Conservation (phyloP, 441 rosid genomes). For the Pelargonium myrrhifolium region DNA sequence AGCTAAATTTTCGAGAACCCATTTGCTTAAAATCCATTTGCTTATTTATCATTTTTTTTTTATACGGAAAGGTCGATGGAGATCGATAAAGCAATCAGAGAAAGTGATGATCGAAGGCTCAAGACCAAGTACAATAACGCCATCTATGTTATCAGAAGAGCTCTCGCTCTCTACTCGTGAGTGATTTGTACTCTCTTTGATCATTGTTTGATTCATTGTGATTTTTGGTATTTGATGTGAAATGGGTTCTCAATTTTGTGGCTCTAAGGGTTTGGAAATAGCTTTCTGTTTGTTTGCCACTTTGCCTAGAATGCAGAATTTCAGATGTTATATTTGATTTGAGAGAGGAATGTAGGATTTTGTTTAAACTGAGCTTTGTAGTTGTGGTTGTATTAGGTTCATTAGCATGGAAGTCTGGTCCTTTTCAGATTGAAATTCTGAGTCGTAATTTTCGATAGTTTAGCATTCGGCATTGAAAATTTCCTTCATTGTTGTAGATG, state of each 20-base stretch:
- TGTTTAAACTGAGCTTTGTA: neutral
- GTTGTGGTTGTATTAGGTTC: too few species aligned
- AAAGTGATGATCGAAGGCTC: slow-evolving; percentile 80
- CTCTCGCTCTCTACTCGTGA: slow-evolving; percentile 91
- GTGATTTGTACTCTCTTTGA: slow-evolving; percentile 27
- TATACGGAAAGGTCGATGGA: slow-evolving; percentile 51
- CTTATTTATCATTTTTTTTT: slow-evolving; percentile 17
- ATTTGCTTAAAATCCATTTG: slow-evolving; percentile 23
- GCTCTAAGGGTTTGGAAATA: slow-evolving; percentile 10
- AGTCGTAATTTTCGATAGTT: too few species aligned
- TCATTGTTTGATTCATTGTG: slow-evolving; percentile 11
- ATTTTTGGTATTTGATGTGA: slow-evolving; percentile 14
- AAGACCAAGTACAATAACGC: slow-evolving; percentile 92
- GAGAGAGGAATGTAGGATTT: slow-evolving; percentile 1
- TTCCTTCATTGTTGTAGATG: neutral
- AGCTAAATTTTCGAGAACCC: slow-evolving; percentile 13
- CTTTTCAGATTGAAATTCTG: too few species aligned
- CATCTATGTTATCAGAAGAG: slow-evolving; percentile 75
- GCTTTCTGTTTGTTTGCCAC: slow-evolving; percentile 5
- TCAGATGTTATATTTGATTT: neutral
- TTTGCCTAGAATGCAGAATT: slow-evolving; percentile 1
- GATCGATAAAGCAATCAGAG: slow-evolving; percentile 77
- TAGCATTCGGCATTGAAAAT: neutral
- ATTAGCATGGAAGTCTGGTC: neutral
- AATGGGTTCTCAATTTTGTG: slow-evolving; percentile 7